Conservation (phyloP, 1,139 yeast genomes). For the Pichia sp. region DNA sequence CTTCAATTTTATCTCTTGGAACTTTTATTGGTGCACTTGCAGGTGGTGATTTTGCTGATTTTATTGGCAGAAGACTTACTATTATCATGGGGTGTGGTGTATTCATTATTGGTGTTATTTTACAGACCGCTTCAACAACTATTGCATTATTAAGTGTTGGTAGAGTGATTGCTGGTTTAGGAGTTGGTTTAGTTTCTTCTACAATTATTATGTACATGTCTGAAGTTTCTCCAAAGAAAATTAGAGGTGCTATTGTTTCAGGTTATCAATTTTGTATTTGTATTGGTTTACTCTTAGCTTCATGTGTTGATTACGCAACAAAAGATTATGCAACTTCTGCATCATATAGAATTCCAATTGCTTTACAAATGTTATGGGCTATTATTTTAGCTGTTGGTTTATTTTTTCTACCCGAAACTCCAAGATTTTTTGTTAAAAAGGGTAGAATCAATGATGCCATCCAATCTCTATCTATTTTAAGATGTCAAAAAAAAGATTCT, state of each 20-base stretch:
- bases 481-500: slow-evolving; percentile 39
- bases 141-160: slow-evolving; percentile 48
- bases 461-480: slow-evolving; percentile 37
- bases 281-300: slow-evolving; percentile 62
- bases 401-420: slow-evolving; percentile 61
- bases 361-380: slow-evolving; percentile 51
- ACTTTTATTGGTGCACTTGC: slow-evolving; percentile 52
- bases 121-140: slow-evolving; percentile 52
- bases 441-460: slow-evolving; percentile 43
- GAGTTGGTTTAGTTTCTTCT: slow-evolving; percentile 65
- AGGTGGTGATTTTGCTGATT: slow-evolving; percentile 54
- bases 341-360: slow-evolving; percentile 60
- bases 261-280: slow-evolving; percentile 67
- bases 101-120: slow-evolving; percentile 53
- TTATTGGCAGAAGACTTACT: slow-evolving; percentile 54
- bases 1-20: slow-evolving; percentile 52
- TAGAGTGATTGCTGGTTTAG: slow-evolving; percentile 57
- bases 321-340: slow-evolving; percentile 44
- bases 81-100: slow-evolving; percentile 48
- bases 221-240: slow-evolving; percentile 62
- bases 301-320: slow-evolving; percentile 63
- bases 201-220: slow-evolving; percentile 63
- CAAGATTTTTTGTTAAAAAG: slow-evolving; percentile 53
- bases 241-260: slow-evolving; percentile 66
- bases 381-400: slow-evolving; percentile 48